These are phyloP conservation scores for Scytalidium sp. DNA, from an alignment of 2,329 filamentous ascomycete species.

Conservation along the genomic window DNA sequence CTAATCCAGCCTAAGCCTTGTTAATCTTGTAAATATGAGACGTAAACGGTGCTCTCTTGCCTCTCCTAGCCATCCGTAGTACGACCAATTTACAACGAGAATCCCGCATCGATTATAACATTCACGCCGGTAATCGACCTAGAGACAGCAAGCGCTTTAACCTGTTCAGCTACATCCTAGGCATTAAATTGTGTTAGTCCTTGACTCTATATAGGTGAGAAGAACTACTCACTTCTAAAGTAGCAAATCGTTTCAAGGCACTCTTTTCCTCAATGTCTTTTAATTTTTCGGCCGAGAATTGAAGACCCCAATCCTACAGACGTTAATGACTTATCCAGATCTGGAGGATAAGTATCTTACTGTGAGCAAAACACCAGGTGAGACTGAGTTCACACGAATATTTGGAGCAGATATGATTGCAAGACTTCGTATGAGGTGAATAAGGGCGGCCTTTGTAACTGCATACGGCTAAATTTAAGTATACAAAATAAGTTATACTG, in stretches of 20 bases:
- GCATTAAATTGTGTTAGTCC: neutral
- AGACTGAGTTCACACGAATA: conserved; percentile 53
- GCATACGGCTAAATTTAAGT: conserved; percentile 49
- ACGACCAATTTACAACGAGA: no score
- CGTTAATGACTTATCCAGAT: neutral
- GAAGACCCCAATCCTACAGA: conserved; percentile 59
- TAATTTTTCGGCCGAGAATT: conserved; percentile 56
- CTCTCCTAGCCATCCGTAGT: no score
- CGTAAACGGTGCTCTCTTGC: no score
- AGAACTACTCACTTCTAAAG: conserved; percentile 40
- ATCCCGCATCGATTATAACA: conserved; percentile 43
- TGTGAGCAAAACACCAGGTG: conserved; percentile 48
- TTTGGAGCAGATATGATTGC: conserved; percentile 48
- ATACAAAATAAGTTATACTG: conserved; percentile 31
- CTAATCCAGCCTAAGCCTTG: no score
- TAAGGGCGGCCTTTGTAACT: conserved; percentile 69
- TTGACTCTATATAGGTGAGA: neutral
- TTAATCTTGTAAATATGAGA: no score
- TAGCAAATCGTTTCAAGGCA: conserved; percentile 56
- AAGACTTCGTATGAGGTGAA: conserved; percentile 51
- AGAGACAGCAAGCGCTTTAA: conserved; percentile 43
- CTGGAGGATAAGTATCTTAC: neutral
- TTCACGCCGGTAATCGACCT: conserved; percentile 49
- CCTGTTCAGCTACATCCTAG: conserved; percentile 50
- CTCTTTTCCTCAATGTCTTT: conserved; percentile 51